A percentile compares a stretch with the other conserved stretches of the same genome.
phyloP scores from a whole-genome alignment of 1,284 basidiomycete species.

The Ceratobasidium sp. region DNA sequence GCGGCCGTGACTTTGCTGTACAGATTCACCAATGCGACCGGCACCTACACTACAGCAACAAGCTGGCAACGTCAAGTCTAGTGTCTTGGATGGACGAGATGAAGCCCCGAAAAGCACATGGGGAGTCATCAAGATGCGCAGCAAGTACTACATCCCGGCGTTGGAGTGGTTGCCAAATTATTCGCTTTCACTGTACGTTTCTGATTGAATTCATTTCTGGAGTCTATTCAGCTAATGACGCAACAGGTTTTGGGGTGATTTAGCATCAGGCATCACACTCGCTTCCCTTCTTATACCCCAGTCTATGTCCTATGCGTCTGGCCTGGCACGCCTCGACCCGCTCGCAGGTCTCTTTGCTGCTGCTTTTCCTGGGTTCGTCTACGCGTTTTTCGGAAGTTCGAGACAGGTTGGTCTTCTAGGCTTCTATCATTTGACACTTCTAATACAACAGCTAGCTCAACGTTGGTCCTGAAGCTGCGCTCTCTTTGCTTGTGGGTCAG shows the following conservation, averaged over 20 bases:
- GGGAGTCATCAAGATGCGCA: slow-evolving; percentile 33
- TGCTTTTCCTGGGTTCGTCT: slow-evolving; percentile 80
- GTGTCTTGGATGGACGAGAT: neutral
- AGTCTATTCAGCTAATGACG: neutral
- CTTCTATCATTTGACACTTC: neutral
- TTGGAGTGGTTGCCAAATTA: slow-evolving; percentile 86
- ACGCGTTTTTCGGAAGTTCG: slow-evolving; percentile 86
- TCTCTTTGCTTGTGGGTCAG: slow-evolving; percentile 89
- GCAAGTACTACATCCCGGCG: slow-evolving; percentile 43
- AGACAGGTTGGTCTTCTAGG: slow-evolving; percentile 67
- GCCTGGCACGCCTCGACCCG: slow-evolving; percentile 81
- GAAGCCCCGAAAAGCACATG: slow-evolving; percentile 9
- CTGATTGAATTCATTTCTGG: neutral
- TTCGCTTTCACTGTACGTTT: slow-evolving; percentile 68
- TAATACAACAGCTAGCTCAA: slow-evolving; percentile 47
- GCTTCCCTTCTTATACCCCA: slow-evolving; percentile 92
- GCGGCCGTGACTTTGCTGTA: neutral
- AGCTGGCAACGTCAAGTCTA: slow-evolving; percentile 24
- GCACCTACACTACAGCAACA: slow-evolving; percentile 6
- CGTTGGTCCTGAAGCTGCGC: slow-evolving; percentile 87
- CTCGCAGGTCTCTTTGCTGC: slow-evolving; percentile 80
- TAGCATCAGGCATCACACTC: slow-evolving; percentile 84
- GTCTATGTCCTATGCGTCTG: slow-evolving; percentile 89
- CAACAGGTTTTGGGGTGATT: slow-evolving; percentile 72
- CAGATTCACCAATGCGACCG: neutral